Evolutionary conservation across 225 moss, liverwort and hornwort species (phyloP).

Genomic region (Takakia lepidozioides): DNA sequence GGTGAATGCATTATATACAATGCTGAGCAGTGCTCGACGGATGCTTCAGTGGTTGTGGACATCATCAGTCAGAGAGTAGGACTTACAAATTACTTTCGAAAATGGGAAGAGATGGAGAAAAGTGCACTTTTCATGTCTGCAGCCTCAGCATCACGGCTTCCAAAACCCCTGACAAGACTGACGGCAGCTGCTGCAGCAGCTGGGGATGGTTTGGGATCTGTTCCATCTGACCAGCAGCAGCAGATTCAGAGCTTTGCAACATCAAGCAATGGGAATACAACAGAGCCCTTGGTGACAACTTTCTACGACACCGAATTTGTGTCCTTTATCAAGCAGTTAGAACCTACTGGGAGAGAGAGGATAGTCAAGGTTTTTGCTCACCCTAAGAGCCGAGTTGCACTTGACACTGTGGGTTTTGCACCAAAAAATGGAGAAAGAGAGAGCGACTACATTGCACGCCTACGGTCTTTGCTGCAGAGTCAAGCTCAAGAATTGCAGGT

Average conservation of each 20-base stretch:
- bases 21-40: slow-evolving; percentile 50
- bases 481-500: slow-evolving; percentile 95
- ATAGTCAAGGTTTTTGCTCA: slow-evolving; percentile 89
- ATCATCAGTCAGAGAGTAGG: slow-evolving; percentile 81
- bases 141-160: slow-evolving; percentile 68
- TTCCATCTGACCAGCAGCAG: slow-evolving; percentile 47
- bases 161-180: slow-evolving; percentile 82
- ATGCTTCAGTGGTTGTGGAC: slow-evolving; percentile 66
- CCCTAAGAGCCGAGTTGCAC: slow-evolving; percentile 52
- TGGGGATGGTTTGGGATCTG: slow-evolving; percentile 74
- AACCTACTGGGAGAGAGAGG: slow-evolving; percentile 74
- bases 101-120: slow-evolving; percentile 91
- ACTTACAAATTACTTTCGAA: slow-evolving; percentile 67
- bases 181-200: slow-evolving; percentile 90
- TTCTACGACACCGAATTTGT: slow-evolving; percentile 90
- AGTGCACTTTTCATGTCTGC: slow-evolving; percentile 71
- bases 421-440: slow-evolving; percentile 70
- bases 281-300: slow-evolving; percentile 76
- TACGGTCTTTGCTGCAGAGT: slow-evolving; percentile 55
- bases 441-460: slow-evolving; percentile 46
- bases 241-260: slow-evolving; percentile 18
- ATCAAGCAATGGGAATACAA: slow-evolving; percentile 11
- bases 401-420: slow-evolving; percentile 62
- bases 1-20: slow-evolving; percentile 89
- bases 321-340: slow-evolving; percentile 56